Evolutionary conservation across 768 basidiomycete species (phyloP), one percentile per base, ranked within the genome.

Genomic region (Leccinum ochraceum): DNA sequence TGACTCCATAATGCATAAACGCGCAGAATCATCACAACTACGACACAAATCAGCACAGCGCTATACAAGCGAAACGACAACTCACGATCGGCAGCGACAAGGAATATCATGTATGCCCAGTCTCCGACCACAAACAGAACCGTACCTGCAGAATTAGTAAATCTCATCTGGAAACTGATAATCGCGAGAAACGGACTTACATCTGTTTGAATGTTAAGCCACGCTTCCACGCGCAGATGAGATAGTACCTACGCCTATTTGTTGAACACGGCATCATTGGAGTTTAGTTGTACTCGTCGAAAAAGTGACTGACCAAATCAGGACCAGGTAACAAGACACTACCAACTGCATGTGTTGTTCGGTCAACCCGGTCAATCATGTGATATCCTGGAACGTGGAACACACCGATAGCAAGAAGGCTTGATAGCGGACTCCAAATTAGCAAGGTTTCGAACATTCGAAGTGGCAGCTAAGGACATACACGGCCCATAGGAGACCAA

Each of bases 1-100:
- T 24, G 53, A 53, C 22, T 36, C 53, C 53, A 53, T 16, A 53
- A 13, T 4, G 53, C 53, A 53, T 53, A 37, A 37, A 53, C 53
- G 13, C 53, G 53, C 20, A 34, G 8, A n/a, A 53, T 53, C 53
- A 53, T 53, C 22, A 53, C 53, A 14, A 53, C 53, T 53, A 6
- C 14, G 14, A 22, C 17, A 34, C 22, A 13, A 2, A 4, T 53
- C 13, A 37, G n/a, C 24, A 20, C 17, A 53, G 2, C 17, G 22
- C 7, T 1, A 20, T 14, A 1, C 1, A 9, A 2, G 14, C 2
- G 2, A 28, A 28, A 22, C 3, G 34, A 34, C 6, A 16, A 24
- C 53, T 24, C 32, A 53, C 53, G 8, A 37, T 53, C 53, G 4
- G 53, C 53, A 9, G 53, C 53, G 16, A 22, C 22, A 36, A 53